Evolutionary conservation across 2,329 filamentous ascomycete genomes (phyloP).

Genomic region (Aspergillus sp.): DNA sequence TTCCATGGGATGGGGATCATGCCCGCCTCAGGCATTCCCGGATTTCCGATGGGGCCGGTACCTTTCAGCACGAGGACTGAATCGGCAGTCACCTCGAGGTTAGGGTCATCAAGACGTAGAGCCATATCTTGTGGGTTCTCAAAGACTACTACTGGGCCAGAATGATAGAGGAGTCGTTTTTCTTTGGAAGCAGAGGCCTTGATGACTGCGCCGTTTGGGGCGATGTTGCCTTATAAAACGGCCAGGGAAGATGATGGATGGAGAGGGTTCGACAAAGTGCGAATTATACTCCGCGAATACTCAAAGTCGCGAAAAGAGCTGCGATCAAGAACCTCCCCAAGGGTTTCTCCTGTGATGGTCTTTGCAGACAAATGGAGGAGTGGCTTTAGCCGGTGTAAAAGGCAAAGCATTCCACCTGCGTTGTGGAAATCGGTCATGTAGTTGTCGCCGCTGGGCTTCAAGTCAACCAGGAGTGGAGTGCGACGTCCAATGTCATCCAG

Average conservation of each 20-base stretch:
- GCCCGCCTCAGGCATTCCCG: slow-evolving; percentile 45
- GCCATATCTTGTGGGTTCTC: not conserved
- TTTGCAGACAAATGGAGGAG: slow-evolving; percentile 39
- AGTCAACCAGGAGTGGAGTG: slow-evolving; percentile 42
- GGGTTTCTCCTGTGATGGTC: slow-evolving; percentile 42
- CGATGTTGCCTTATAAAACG: slow-evolving; percentile 39
- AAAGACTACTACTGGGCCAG: not conserved
- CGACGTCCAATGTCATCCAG: slow-evolving; percentile 44
- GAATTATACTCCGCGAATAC: slow-evolving; percentile 35
- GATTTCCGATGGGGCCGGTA: slow-evolving; percentile 42
- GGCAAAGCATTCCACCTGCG: slow-evolving; percentile 44
- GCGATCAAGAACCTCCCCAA: slow-evolving; percentile 40
- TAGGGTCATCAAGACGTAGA: slow-evolving; percentile 29
- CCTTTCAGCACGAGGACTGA: slow-evolving; percentile 39
- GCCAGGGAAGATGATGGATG: slow-evolving; percentile 39
- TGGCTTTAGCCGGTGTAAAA: slow-evolving; percentile 40
- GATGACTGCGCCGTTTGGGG: slow-evolving; percentile 39
- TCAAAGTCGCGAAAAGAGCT: slow-evolving; percentile 35
- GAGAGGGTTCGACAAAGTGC: slow-evolving; percentile 38
- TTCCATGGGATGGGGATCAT: slow-evolving; percentile 44
- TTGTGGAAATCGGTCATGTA: slow-evolving; percentile 51
- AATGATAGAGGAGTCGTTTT: not conserved
- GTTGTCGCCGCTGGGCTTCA: slow-evolving; percentile 47
- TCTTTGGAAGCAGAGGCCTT: slow-evolving; percentile 40
- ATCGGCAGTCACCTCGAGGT: slow-evolving; percentile 33